These are phyloP conservation scores for Nicotiana otophora DNA, from an alignment of 257 asterid species.

Conservation along the genomic window DNA sequence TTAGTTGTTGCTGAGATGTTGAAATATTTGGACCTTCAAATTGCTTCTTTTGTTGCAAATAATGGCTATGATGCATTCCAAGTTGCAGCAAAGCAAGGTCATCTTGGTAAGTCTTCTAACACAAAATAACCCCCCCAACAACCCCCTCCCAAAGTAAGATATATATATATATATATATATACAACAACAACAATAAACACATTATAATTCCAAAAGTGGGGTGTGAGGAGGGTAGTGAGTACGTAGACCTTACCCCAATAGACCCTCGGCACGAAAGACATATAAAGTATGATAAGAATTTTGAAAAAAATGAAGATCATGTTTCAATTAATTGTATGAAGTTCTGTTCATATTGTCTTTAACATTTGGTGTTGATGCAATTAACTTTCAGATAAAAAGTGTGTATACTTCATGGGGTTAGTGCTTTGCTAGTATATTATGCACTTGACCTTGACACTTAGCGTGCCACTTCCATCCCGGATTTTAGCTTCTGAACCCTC, in stretches of 20 bases:
- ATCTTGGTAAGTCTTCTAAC: slow-evolving; percentile 46
- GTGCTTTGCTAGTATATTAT: background rate
- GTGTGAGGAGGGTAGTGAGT: too few relatives aligned
- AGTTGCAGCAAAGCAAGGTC: slow-evolving; percentile 92
- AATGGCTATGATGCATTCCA: slow-evolving; percentile 92
- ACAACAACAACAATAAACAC: too few relatives aligned
- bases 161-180: too few relatives aligned
- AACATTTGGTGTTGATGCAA: background rate
- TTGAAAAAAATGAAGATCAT: background rate
- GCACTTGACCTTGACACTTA: background rate
- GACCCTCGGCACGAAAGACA: too few relatives aligned
- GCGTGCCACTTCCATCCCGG: background rate
- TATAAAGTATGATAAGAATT: too few relatives aligned
- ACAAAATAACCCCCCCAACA: too few relatives aligned
- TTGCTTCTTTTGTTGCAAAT: slow-evolving; percentile 64
- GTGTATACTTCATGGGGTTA: background rate
- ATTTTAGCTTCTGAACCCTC: background rate
- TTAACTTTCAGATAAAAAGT: background rate
- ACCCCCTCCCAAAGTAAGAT: too few relatives aligned
- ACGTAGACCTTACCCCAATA: too few relatives aligned
- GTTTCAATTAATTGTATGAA: background rate
- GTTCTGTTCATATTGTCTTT: background rate
- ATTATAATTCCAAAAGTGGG: too few relatives aligned
- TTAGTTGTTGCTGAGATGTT: slow-evolving; percentile 69
- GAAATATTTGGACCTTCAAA: slow-evolving; percentile 67